phyloP scores from a whole-genome alignment of 768 basidiomycete species.

The Tricholomella constricta region DNA sequence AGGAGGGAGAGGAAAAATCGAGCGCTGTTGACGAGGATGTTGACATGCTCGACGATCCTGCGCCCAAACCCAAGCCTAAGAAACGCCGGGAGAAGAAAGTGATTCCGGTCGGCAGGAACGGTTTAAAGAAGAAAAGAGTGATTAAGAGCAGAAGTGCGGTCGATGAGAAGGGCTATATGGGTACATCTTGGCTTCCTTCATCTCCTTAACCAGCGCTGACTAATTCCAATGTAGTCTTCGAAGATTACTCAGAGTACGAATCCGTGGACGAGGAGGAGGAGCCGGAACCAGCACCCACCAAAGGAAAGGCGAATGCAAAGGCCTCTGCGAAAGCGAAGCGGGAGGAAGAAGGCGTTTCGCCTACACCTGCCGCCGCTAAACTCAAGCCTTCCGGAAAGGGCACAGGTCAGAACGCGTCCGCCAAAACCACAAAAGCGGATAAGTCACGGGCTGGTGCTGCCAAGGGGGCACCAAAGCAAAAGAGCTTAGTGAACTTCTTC shows the following conservation, averaged over 20 bases:
- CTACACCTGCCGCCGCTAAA: constrained; percentile 8
- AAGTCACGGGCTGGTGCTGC: constrained; percentile 7
- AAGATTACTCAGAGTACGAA: constrained; percentile 83
- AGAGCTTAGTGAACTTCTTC: constrained; percentile 39
- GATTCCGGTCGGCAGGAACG: constrained; percentile 76
- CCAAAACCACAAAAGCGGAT: constrained; percentile 3
- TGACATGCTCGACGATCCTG: constrained; percentile 38
- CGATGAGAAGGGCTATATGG: constrained; percentile 74
- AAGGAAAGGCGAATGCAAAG: constrained; percentile 29
- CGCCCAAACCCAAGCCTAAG: constrained; percentile 35
- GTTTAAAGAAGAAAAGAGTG: constrained; percentile 71
- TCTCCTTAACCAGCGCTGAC: background rate
- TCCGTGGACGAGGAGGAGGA: constrained; percentile 69
- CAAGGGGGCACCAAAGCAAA: constrained; percentile 24
- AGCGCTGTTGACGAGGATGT: constrained; percentile 35
- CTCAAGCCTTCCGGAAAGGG: constrained; percentile 12
- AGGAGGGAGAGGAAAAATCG: constrained; percentile 23
- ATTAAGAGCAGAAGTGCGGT: constrained; percentile 55
- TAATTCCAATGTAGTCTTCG: constrained; percentile 50
- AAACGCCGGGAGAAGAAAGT: constrained; percentile 55
- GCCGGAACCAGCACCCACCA: constrained; percentile 27
- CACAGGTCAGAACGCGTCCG: background rate
- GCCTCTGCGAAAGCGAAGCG: constrained; percentile 16
- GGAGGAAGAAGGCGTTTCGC: constrained; percentile 17
- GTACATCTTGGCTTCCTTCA: constrained; percentile 42